Evolutionary conservation across 352 stramenopile genomes (phyloP).

Genomic region (Pythium coloratum): DNA sequence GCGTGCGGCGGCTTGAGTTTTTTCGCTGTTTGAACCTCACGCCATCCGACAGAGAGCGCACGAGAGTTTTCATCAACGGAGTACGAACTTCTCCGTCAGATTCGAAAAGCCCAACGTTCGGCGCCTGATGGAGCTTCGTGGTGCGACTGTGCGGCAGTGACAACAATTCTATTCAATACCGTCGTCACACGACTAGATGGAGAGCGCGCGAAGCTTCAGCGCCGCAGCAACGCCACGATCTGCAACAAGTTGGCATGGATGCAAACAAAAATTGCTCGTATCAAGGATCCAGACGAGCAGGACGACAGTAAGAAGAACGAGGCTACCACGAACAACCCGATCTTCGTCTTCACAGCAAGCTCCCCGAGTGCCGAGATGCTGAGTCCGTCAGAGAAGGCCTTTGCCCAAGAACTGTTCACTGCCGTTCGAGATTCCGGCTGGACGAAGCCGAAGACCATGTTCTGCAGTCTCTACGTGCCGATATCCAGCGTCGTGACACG

Average conservation of each 20-base stretch:
- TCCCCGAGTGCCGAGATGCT: background rate
- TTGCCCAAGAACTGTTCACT: background rate
- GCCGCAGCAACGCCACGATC: background rate
- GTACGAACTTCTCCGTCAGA: background rate
- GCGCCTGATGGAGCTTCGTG: background rate
- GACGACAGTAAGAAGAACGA: background rate
- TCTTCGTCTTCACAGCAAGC: background rate
- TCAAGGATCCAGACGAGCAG: background rate
- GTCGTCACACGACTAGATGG: background rate
- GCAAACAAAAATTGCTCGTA: background rate
- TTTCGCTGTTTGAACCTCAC: background rate
- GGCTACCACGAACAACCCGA: background rate
- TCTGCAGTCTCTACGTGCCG: background rate
- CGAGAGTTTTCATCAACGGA: background rate
- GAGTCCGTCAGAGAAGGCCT: background rate
- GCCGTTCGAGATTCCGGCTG: background rate
- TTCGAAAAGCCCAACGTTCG: background rate
- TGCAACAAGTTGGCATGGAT: background rate
- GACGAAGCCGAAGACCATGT: background rate
- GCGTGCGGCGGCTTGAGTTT: background rate
- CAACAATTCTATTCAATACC: background rate
- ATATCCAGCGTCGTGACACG: no score
- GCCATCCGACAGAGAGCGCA: background rate
- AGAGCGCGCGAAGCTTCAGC: background rate
- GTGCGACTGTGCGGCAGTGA: background rate